Base-by-base conservation (phyloP, 768 basidiomycete genomes). In the Aureoboletus auriporus region DNA sequence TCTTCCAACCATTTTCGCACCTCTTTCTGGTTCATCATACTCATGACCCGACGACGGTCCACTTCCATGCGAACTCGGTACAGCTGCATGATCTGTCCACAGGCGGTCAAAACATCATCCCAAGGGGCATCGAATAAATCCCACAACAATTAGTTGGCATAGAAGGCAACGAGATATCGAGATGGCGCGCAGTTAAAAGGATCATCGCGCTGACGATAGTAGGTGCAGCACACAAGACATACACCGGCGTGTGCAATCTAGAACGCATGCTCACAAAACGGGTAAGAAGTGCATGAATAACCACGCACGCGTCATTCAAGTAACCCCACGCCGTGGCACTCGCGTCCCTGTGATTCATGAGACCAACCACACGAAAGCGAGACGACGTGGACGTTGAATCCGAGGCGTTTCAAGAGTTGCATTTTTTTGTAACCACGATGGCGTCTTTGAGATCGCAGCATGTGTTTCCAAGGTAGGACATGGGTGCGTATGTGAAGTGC, bases 381-480 rank as follows among this genome's bases (percentile, higher is more conserved):
- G 10, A 90, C 88, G 39, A 95, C 89, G 58, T 90, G 86, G 35
- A 95, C 90, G 60, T 97, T 89, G 71, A 98, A 99, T 1, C 91
- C 95, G 11, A 99, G 77, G 20, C 95, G 79, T 68, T 99, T 99
- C 55, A 99, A 76, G 17, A 98, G 79, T 65, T 99, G 96, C 92
- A 98, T 98, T 69, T 99, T 69, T 99, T 96, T 2, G 88, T 83
- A 12, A 94, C 86, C 16, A 97, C 92, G 41, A 97, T 73, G 7
- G 89, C 85, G 62, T 99, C 96, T 63, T 95, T 97, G 66, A 92
- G 76, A 53, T 94, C 90, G 71, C 96, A 97, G 61, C 95, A 98
- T 2, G 83, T 84, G 59, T 77, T 78, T 12, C 89, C 83, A 65
- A 90, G 93, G 69, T 93, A 94, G 14, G 87, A 84, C 89, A 93